Conservation (phyloP, 805 yeast genomes). For the Saccharomycopsis sp. region DNA sequence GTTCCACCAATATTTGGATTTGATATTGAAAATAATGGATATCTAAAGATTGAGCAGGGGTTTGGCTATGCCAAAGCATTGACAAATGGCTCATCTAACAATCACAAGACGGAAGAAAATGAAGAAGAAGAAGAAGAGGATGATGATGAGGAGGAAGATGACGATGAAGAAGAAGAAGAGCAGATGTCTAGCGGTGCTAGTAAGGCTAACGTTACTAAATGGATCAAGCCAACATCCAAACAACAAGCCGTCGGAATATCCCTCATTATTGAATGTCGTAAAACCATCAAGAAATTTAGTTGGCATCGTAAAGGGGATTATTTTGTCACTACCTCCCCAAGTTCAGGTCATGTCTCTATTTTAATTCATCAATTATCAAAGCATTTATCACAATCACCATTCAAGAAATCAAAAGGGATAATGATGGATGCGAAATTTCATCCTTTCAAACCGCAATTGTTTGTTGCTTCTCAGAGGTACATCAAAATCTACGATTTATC, state of each 20-base stretch:
- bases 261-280: slow-evolving; percentile 57
- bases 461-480: slow-evolving; percentile 91
- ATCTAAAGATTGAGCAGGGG: slow-evolving; percentile 76
- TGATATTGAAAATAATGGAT: slow-evolving; percentile 76
- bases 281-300: slow-evolving; percentile 68
- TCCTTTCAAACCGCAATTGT: slow-evolving; percentile 89
- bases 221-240: slow-evolving; percentile 71
- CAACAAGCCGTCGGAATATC: slow-evolving; percentile 64
- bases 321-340: slow-evolving; percentile 94
- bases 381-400: slow-evolving; percentile 93
- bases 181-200: slow-evolving; percentile 38
- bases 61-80: slow-evolving; percentile 74
- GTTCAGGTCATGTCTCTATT: slow-evolving; percentile 80
- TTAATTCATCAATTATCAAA: slow-evolving; percentile 91
- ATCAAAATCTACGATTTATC: slow-evolving; percentile 86
- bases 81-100: slow-evolving; percentile 29
- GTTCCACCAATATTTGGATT: slow-evolving; percentile 91
- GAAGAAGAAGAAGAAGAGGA: slow-evolving; percentile 35
- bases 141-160: slow-evolving; percentile 28
- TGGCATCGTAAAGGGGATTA: slow-evolving; percentile 99
- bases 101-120: slow-evolving; percentile 41
- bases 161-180: slow-evolving; percentile 33
- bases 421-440: slow-evolving; percentile 96
- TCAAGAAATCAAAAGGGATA: slow-evolving; percentile 86
- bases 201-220: slow-evolving; percentile 58